phyloP scores from a whole-genome alignment of 768 basidiomycete species.

The Pisolithus marmoratus region DNA sequence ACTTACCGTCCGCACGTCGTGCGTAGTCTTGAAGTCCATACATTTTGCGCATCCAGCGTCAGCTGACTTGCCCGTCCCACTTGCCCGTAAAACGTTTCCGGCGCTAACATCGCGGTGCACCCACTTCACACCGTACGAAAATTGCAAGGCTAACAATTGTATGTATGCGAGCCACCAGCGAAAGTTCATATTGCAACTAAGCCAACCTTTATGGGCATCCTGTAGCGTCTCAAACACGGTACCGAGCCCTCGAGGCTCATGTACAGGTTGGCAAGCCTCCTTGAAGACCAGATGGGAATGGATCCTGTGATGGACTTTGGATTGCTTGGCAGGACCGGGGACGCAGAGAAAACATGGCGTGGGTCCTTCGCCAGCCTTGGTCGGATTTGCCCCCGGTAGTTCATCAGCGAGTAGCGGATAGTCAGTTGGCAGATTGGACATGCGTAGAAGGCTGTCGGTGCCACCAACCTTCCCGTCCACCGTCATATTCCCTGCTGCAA shows the following conservation, averaged over 20 bases:
- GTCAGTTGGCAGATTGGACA: neutral
- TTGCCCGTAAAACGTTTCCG: conserved; percentile 8
- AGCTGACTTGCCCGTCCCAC: neutral
- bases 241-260: neutral
- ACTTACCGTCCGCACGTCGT: neutral
- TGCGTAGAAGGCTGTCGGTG: neutral
- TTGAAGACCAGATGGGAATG: conserved; percentile 11
- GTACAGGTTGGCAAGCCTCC: conserved; percentile 8
- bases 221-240: neutral
- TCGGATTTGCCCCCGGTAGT: neutral
- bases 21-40: neutral
- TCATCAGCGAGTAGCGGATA: neutral
- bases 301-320: neutral
- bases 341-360: neutral
- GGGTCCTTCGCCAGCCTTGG: neutral
- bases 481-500: neutral
- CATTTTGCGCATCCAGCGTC: conserved; percentile 13
- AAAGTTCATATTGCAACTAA: neutral
- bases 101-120: conserved; percentile 13
- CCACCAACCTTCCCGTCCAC: neutral
- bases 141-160: conserved; percentile 1
- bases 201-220: neutral
- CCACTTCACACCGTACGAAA: conserved; percentile 8
- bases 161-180: neutral
- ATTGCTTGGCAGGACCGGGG: neutral